These are phyloP conservation scores for Friedmanniomyces simplex DNA, from an alignment of 495 filamentous ascomycete genomes.

Conservation along the genomic window DNA sequence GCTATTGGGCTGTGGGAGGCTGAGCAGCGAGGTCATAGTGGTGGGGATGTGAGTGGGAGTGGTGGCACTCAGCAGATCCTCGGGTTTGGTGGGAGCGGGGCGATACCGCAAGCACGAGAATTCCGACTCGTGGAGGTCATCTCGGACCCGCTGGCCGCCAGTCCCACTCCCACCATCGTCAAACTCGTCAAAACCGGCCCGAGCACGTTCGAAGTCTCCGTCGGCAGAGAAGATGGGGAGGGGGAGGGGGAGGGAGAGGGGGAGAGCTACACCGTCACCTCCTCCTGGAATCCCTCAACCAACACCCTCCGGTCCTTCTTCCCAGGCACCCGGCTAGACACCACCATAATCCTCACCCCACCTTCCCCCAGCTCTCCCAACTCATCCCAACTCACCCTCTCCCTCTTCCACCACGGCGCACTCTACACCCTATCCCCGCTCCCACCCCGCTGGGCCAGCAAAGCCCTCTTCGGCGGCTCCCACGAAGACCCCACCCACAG, in stretches of 20 bases:
- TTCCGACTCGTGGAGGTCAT: constrained; percentile 44
- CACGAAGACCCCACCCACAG: constrained; percentile 65
- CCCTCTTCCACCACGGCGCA: constrained; percentile 69
- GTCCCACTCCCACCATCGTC: constrained; percentile 33
- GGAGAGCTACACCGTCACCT: constrained; percentile 10
- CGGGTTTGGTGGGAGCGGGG: not conserved
- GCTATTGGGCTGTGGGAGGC: constrained; percentile 49
- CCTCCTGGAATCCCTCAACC: not conserved
- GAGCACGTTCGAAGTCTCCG: constrained; percentile 51
- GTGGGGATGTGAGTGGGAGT: not conserved
- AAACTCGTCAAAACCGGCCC: constrained; percentile 53
- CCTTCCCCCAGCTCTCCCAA: constrained; percentile 32
- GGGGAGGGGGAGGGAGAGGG: no score
- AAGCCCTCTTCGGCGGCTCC: constrained; percentile 68
- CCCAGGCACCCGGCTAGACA: constrained; percentile 68
- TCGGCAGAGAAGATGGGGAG: no score
- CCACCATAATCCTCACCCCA: constrained; percentile 49
- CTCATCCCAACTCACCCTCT: constrained; percentile 38
- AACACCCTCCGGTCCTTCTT: constrained; percentile 51
- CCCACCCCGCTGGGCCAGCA: constrained; percentile 69
- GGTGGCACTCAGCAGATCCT: not conserved
- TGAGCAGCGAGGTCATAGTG: not conserved
- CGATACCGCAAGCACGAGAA: constrained; percentile 40
- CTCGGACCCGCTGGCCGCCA: constrained; percentile 11
- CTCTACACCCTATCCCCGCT: constrained; percentile 59